Evolutionary conservation across 495 filamentous ascomycete genomes (phyloP).

Genomic region (Ramalina peruviana): DNA sequence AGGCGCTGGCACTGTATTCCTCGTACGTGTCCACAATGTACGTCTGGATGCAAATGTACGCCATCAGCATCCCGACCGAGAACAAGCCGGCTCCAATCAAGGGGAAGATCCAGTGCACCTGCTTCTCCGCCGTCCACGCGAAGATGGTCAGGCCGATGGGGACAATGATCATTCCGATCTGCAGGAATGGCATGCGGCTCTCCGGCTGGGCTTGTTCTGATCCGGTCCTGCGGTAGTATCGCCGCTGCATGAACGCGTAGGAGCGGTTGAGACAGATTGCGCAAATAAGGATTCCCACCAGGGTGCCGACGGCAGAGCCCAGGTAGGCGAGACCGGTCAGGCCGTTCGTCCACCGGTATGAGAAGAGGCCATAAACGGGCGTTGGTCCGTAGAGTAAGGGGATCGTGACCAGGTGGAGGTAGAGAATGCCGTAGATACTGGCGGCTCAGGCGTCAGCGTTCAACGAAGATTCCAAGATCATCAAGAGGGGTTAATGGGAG

Average conservation of each 20-base stretch:
- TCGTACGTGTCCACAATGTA: conserved; percentile 42
- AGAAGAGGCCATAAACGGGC: not conserved
- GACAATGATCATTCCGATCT: conserved; percentile 36
- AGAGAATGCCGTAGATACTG: conserved; percentile 1
- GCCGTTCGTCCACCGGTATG: conserved; percentile 4
- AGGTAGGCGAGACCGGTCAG: conserved; percentile 5
- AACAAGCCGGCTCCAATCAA: conserved; percentile 33
- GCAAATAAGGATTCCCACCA: not conserved
- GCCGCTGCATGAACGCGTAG: conserved; percentile 30
- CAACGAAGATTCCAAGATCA: not conserved
- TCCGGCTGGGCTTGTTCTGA: conserved; percentile 28
- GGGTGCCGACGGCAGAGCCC: not conserved
- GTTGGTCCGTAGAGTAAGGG: conserved; percentile 31
- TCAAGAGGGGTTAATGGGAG: not conserved
- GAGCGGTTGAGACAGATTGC: conserved; percentile 32
- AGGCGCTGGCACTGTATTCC: conserved; percentile 26
- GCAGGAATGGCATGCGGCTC: conserved; percentile 40
- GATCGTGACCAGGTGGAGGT: conserved; percentile 1
- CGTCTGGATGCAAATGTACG: conserved; percentile 37
- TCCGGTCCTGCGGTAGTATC: conserved; percentile 18
- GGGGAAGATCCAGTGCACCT: conserved; percentile 38
- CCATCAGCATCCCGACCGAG: conserved; percentile 33
- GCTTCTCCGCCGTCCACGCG: conserved; percentile 36
- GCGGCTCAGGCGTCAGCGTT: not conserved
- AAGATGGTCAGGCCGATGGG: conserved; percentile 44